Evolutionary conservation across 805 yeast species (phyloP), one percentile per base, ranked within the genome.

Genomic region (Cyberlindnera maritima): DNA sequence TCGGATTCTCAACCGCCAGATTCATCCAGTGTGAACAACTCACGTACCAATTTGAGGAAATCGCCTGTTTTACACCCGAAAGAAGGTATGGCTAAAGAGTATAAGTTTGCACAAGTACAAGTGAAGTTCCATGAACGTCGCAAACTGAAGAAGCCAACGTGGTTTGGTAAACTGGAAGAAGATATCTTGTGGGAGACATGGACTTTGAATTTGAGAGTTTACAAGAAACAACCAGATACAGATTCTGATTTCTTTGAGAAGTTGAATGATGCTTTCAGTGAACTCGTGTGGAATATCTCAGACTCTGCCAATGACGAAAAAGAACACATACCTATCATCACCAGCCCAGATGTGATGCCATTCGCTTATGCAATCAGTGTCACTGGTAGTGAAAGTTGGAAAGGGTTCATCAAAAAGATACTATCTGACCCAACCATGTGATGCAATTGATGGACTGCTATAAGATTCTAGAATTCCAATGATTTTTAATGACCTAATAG

Each of bases 281-380:
- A 34, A 47, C 17, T 55, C 52, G 44, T 52, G 57, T 48, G 58
- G 61, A 49, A 69, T 63, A 56, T 64, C 55, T 41, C 73, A 31
- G 73, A 76, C 14, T 62, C 68, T n/a, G 79, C 72, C 14, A 85
- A 84, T 56, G 56, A 60, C 7, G 72, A 82, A 57, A 83, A 79
- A 56, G 77, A 72, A 40, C 90, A 84, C 54, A 80, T 88, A 2
- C 95, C 96, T 3, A 85, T 88, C 1, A 83, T 87, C 20, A 77
- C 84, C 15, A 76, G 87, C 1, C 68, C 81, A 14, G 89, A 83
- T 3, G 66, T 76, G 25, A 66, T 81, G 11, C 92, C 94, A 3
- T 87, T 87, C 57, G 88, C 78, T 0, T 79, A 73, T 54, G 65
- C 65, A 39, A 67, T 80, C 3, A 46, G 43, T 12, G 64, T 70